Conservation (phyloP, 108 stramenopile genomes). For the Parmales sp. region DNA sequence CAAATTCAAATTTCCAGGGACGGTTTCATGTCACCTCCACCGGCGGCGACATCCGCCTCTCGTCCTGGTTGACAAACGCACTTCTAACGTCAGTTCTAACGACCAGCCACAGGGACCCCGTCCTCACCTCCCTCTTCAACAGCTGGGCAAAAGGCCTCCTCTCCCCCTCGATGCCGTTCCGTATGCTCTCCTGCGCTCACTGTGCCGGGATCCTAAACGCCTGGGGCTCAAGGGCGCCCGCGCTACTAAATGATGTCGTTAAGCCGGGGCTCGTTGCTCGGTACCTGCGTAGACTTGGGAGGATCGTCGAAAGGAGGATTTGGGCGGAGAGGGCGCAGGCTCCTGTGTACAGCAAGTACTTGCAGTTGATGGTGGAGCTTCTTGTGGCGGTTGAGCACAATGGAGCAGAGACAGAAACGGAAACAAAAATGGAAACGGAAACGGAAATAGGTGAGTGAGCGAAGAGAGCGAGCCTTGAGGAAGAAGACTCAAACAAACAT, state of each 20-base stretch:
- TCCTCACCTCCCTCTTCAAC: background rate
- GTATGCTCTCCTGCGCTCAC: background rate
- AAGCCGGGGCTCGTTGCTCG: background rate
- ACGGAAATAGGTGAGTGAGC: too few relatives aligned
- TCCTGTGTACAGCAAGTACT: slow-evolving; percentile 69
- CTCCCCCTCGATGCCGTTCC: slow-evolving; percentile 1
- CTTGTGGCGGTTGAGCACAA: too few relatives aligned
- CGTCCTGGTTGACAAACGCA: background rate
- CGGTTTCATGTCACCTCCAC: too few relatives aligned
- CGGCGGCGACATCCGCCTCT: background rate
- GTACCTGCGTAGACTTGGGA: slow-evolving; percentile 36
- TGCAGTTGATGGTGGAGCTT: slow-evolving; percentile 66
- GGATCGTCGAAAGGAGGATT: slow-evolving; percentile 45
- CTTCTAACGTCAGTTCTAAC: background rate
- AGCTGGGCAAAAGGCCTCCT: background rate
- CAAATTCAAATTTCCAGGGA: too few relatives aligned
- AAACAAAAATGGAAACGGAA: too few relatives aligned
- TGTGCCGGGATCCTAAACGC: background rate
- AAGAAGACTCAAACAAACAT: too few relatives aligned
- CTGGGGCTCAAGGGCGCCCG: too few relatives aligned
- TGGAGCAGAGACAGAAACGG: too few relatives aligned
- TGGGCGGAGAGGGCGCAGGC: slow-evolving; percentile 75
- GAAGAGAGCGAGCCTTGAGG: too few relatives aligned
- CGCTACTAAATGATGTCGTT: background rate
- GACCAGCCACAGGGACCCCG: background rate